Conservation (phyloP, 2,329 filamentous ascomycete species). For the Atkinsonella hypoxylon region DNA sequence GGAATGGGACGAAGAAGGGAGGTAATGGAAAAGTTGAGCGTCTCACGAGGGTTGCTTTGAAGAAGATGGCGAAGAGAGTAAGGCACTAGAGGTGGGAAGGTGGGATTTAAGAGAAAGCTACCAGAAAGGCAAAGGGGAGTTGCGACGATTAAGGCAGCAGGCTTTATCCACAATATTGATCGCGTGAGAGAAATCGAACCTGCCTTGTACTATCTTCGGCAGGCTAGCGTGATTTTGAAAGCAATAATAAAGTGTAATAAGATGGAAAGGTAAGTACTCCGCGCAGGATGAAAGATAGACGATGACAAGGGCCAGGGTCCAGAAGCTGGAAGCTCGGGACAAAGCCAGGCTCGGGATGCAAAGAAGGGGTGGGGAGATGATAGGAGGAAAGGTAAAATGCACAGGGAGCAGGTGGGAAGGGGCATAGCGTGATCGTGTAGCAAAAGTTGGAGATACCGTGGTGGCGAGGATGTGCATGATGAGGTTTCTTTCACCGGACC, state of each 20-base stretch:
- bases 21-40: not conserved
- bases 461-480: not conserved
- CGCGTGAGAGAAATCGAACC: not conserved
- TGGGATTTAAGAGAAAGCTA: slow-evolving; percentile 1
- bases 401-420: not conserved
- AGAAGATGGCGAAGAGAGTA: not conserved
- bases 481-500: not conserved
- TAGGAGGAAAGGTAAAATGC: not conserved
- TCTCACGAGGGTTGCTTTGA: not conserved
- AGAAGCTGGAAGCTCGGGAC: slow-evolving; percentile 1
- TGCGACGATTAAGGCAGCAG: not conserved
- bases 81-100: not conserved
- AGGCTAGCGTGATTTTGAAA: not conserved
- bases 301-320: slow-evolving; percentile 1
- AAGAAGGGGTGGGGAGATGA: not conserved
- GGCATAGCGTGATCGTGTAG: not conserved
- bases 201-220: not conserved
- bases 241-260: not conserved
- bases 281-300: not conserved
- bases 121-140: not conserved
- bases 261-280: not conserved
- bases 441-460: not conserved
- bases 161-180: not conserved
- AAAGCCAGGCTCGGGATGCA: not conserved
- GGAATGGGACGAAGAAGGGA: not conserved